These are phyloP conservation scores for Apiospora kogelbergensis DNA, from an alignment of 2,329 filamentous ascomycete species.

Conservation along the genomic window DNA sequence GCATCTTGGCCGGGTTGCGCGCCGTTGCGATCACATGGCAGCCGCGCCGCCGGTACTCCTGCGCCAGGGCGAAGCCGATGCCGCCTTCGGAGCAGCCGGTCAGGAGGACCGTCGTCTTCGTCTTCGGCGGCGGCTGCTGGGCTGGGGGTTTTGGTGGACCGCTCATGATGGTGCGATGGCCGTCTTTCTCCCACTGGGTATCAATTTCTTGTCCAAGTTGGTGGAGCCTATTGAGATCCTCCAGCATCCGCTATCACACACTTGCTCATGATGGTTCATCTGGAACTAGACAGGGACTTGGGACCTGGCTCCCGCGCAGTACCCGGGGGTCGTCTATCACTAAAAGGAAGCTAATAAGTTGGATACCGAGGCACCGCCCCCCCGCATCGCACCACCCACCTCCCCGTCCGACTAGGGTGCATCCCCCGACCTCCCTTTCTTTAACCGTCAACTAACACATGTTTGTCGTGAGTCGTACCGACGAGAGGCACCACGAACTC, in stretches of 20 bases:
- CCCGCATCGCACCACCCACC: background rate
- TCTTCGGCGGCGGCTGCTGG: too few species aligned
- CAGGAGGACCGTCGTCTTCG: slow-evolving; percentile 12
- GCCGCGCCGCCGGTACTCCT: slow-evolving; percentile 37
- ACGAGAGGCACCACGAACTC: too few species aligned
- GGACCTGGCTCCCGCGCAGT: too few species aligned
- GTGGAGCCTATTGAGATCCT: background rate
- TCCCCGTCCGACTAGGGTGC: too few species aligned
- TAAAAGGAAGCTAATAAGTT: background rate
- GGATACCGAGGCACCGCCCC: background rate
- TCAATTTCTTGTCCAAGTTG: background rate
- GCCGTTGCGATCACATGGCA: slow-evolving; percentile 41
- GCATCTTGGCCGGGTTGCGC: slow-evolving; percentile 33
- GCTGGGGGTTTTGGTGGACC: background rate
- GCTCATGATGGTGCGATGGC: background rate
- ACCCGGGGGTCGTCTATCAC: background rate
- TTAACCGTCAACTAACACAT: too few species aligned
- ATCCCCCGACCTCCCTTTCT: too few species aligned
- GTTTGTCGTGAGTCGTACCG: too few species aligned
- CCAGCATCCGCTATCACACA: background rate
- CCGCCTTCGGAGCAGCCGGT: slow-evolving; percentile 40
- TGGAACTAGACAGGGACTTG: background rate
- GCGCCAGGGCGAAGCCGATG: slow-evolving; percentile 40
- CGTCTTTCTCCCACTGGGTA: background rate
- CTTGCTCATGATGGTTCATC: background rate